These are phyloP conservation scores for Aureobasidium vineae DNA, from an alignment of 2,329 filamentous ascomycete species.

Conservation along the genomic window DNA sequence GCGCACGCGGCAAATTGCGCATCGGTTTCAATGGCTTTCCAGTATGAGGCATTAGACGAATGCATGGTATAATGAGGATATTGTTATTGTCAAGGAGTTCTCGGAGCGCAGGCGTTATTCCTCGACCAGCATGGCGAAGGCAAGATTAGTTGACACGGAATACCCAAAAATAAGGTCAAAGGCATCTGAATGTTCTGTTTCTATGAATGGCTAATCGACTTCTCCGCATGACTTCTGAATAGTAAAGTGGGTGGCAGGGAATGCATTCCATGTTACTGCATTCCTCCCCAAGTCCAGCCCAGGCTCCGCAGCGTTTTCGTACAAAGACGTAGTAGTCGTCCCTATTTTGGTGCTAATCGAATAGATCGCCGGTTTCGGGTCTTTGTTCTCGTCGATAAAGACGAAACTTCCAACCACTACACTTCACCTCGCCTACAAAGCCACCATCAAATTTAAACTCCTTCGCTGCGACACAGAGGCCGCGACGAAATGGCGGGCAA, in stretches of 20 bases:
- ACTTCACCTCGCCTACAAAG: neutral
- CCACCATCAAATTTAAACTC: neutral
- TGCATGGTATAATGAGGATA: constrained; percentile 17
- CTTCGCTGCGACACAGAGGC: neutral
- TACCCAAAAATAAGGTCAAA: constrained; percentile 23
- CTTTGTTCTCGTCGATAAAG: constrained; percentile 14
- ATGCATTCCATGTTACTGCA: constrained; percentile 13
- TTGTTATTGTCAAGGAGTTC: constrained; percentile 16
- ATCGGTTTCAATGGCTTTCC: constrained; percentile 53
- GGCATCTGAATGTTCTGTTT: constrained; percentile 17
- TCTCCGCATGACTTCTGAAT: neutral
- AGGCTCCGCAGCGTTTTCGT: neutral
- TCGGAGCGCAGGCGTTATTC: constrained; percentile 16
- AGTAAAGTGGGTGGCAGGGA: neutral
- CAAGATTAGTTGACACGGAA: constrained; percentile 19
- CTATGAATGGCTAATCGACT: neutral
- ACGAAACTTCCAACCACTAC: neutral
- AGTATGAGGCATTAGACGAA: constrained; percentile 38
- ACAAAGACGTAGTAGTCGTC: neutral
- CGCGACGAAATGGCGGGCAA: neutral
- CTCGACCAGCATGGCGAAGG: constrained; percentile 10
- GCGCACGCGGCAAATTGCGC: constrained; percentile 46
- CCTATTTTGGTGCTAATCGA: neutral
- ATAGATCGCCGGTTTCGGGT: constrained; percentile 20
- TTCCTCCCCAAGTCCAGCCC: constrained; percentile 3